phyloP scores from a whole-genome alignment of 495 filamentous ascomycete genomes.

The Viridothelium virens region DNA sequence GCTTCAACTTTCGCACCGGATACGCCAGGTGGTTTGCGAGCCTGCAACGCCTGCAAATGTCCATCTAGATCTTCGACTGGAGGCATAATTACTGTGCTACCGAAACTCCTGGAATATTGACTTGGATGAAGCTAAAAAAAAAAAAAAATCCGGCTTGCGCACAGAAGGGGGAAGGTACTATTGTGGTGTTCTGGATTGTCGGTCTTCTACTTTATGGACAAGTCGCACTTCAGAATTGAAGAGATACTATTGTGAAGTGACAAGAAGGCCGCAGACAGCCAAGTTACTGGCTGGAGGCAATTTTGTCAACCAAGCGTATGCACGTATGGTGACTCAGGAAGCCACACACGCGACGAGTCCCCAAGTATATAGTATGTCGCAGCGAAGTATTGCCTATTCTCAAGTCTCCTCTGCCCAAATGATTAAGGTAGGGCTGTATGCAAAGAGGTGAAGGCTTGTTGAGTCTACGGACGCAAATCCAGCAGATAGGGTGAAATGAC shows the following conservation, averaged over 20 bases:
- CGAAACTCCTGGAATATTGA: background rate
- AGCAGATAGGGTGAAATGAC: background rate
- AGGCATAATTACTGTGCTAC: constrained; percentile 49
- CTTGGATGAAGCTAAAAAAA: background rate
- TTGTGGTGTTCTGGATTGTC: background rate
- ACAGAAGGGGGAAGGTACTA: constrained; percentile 6
- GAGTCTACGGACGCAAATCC: background rate
- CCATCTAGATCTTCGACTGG: constrained; percentile 86
- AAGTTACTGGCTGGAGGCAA: background rate
- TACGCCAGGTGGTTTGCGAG: constrained; percentile 85
- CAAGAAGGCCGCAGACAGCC: background rate
- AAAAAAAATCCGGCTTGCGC: background rate
- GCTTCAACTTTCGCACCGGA: constrained; percentile 80
- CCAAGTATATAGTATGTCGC: background rate
- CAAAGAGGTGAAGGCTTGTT: background rate
- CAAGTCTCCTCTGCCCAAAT: background rate
- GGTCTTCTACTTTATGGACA: constrained; percentile 1
- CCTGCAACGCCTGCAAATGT: constrained; percentile 82
- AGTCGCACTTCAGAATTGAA: background rate
- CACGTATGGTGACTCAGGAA: no score
- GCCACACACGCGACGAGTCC: background rate
- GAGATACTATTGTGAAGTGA: constrained; percentile 11
- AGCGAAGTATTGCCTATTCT: background rate
- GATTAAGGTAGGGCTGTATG: background rate
- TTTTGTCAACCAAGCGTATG: background rate